Evolutionary conservation across 345 rosid genomes (phyloP).

Genomic region (Melaleuca quinquenervia): DNA sequence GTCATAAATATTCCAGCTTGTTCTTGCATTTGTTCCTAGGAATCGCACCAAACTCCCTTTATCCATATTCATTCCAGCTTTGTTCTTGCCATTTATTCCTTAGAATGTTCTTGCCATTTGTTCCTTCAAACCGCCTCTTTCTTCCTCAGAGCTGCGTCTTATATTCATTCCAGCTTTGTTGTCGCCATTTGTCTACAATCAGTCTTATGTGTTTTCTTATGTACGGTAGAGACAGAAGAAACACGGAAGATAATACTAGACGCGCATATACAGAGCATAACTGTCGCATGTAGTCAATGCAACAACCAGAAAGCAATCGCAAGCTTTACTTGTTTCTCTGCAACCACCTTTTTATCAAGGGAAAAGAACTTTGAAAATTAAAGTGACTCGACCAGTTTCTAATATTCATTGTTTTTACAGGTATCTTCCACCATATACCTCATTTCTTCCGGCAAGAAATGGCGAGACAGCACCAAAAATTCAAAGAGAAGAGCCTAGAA

Average conservation of each 20-base stretch:
- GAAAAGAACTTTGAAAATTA: neutral
- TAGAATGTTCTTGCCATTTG: neutral
- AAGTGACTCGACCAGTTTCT: neutral
- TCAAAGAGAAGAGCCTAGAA: neutral
- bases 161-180: neutral
- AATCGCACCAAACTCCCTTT: neutral
- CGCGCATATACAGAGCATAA: neutral
- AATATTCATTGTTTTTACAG: constrained; percentile 6
- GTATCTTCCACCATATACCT: constrained; percentile 59
- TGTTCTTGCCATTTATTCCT: neutral
- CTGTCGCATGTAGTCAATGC: neutral
- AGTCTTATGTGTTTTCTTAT: neutral
- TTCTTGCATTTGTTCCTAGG: neutral
- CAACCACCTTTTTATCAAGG: neutral
- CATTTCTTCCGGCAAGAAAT: constrained; percentile 14
- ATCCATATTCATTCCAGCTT: neutral
- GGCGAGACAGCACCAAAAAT: neutral
- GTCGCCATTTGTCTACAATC: neutral
- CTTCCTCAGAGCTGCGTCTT: neutral
- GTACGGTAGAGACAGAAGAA: neutral
- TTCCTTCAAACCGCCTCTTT: neutral
- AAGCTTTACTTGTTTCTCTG: neutral
- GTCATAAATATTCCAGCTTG: neutral
- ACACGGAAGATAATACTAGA: neutral
- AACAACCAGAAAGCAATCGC: neutral